A percentile compares a stretch with the other conserved stretches of the same genome.
phyloP scores from a whole-genome alignment of 2,329 filamentous ascomycete species.

The Incumbomyces lentus region DNA sequence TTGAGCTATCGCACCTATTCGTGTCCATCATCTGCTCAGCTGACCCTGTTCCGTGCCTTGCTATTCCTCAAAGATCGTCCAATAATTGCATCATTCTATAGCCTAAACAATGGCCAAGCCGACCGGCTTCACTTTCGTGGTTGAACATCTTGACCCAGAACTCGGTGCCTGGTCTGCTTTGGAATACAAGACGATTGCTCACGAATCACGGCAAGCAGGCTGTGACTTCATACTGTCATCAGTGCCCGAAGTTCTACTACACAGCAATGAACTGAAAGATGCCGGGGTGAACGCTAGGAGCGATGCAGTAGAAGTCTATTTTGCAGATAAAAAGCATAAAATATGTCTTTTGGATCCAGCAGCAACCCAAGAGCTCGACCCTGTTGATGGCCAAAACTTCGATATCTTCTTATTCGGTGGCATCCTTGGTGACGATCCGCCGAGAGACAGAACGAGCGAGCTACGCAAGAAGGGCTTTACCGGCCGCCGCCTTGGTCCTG shows the following conservation, averaged over 20 bases:
- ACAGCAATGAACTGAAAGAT: constrained; percentile 51
- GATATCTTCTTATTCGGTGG: constrained; percentile 92
- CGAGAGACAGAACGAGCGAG: constrained; percentile 77
- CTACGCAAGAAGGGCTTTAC: constrained; percentile 85
- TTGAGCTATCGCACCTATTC: background rate
- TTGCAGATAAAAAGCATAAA: constrained; percentile 57
- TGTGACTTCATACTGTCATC: constrained; percentile 74
- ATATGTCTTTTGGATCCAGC: constrained; percentile 87
- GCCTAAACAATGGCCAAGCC: constrained; percentile 4
- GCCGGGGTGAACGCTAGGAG: constrained; percentile 60
- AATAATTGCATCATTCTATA: background rate
- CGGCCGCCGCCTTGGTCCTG: constrained; percentile 74
- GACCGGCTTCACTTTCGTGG: constrained; percentile 66
- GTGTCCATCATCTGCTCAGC: background rate
- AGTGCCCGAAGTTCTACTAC: constrained; percentile 55
- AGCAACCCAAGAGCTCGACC: constrained; percentile 68
- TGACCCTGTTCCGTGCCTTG: constrained; percentile 1
- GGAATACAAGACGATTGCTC: constrained; percentile 80
- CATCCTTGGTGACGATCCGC: constrained; percentile 90
- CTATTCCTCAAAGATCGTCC: background rate
- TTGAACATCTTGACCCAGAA: constrained; percentile 93
- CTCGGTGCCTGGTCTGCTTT: constrained; percentile 88
- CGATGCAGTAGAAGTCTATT: constrained; percentile 73
- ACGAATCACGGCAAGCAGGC: constrained; percentile 59
- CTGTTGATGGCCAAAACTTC: constrained; percentile 71